Evolutionary conservation across 2,329 filamentous ascomycete genomes (phyloP), one percentile per base, ranked within the genome.

Genomic region (Alternaria sp.): DNA sequence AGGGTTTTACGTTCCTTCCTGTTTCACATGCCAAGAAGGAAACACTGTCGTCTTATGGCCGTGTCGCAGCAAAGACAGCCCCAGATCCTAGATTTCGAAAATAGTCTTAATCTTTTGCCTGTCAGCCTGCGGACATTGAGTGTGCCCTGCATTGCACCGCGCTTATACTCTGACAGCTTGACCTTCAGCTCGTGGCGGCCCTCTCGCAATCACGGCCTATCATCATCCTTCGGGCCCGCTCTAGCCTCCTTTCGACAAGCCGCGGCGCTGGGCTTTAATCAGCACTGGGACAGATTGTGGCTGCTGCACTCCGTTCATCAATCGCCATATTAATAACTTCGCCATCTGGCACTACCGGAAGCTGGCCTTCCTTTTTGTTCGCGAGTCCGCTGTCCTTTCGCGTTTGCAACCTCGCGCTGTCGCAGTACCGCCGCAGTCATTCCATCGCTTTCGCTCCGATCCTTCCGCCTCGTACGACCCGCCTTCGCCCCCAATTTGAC

Each of bases 301-400:
- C 62, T 66, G 57, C 64, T 51, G 48, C 61, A 52, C 54, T 51
- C 56, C 63, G 59, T 55, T 47, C 54, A 54, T 60, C 32, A 54
- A 60, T 49, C 54, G 34, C 54, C 55, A 62, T 68, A 64, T 69
- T 67, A 67, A 67, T 64, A 39, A 64, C 59, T 61, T 63, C 61
- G 59, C 67, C 66, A 67, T 71, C 69, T 69, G 65, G 61, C 68
- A 66, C 65, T 64, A 64, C 55, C 63, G 64, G 67, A 70, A 73
- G 72, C 73, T 72, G 73, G 70, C 51, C 73, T 73, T 76, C 70
- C 61, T 59, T 57, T 63, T 65, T 51, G 51, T 41, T 49, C 55
- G 30, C 46, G 51, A 51, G 57, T 57, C 30, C 39, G 49, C 43
- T 51, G n/a, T 41, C 42, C 24, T 38, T 47, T 38, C 41, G 51